Conservation (phyloP, 805 yeast species). For the Wickerhamiella sorbophila region DNA sequence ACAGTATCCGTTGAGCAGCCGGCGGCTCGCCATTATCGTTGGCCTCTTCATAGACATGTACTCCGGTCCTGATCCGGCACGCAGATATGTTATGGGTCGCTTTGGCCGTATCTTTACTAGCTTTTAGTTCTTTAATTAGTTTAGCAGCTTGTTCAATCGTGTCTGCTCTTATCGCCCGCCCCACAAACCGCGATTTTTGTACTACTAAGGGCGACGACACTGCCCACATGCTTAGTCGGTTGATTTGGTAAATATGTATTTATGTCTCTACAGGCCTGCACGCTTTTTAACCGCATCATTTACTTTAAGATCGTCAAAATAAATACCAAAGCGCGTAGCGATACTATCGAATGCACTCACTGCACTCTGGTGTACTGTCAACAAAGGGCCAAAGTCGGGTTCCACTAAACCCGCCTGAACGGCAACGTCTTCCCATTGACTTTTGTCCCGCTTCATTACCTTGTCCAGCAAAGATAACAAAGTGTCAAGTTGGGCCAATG, state of each 20-base stretch:
- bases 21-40: constrained; percentile 65
- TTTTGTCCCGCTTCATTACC: constrained; percentile 19
- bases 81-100: constrained; percentile 71
- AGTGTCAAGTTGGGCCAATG: constrained; percentile 19
- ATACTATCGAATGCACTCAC: constrained; percentile 19
- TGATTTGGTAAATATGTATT: too few species aligned
- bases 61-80: constrained; percentile 39
- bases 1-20: constrained; percentile 48
- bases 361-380: constrained; percentile 10
- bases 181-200: constrained; percentile 55
- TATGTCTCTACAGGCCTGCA: not conserved
- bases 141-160: constrained; percentile 31
- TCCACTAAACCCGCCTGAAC: constrained; percentile 6
- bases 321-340: constrained; percentile 19
- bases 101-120: constrained; percentile 34
- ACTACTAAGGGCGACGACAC: constrained; percentile 24
- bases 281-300: not conserved
- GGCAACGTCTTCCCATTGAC: constrained; percentile 23
- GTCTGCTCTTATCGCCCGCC: constrained; percentile 34
- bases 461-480: constrained; percentile 18
- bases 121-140: constrained; percentile 24
- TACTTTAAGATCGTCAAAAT: constrained; percentile 20
- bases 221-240: constrained; percentile 9
- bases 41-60: constrained; percentile 38
- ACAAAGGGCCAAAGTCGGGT: constrained; percentile 13